These are phyloP conservation scores for Metschnikowia noctiluminum DNA, from an alignment of 805 yeast genomes.

Conservation along the genomic window DNA sequence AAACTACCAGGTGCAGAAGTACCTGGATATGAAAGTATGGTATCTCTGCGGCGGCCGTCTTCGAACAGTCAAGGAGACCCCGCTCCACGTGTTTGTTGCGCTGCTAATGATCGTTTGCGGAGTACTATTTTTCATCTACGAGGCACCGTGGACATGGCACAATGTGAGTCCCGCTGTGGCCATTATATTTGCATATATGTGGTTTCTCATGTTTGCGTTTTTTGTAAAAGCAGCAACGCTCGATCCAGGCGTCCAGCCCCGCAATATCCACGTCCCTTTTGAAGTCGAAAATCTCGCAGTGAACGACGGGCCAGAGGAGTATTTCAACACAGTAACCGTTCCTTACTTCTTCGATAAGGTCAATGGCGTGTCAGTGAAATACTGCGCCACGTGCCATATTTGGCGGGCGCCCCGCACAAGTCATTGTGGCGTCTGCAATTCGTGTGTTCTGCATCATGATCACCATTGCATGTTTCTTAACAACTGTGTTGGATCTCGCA, in stretches of 20 bases:
- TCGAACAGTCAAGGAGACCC: conserved; percentile 40
- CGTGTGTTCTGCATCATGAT: conserved; percentile 63
- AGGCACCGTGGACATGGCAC: conserved; percentile 55
- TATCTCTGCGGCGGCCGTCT: conserved; percentile 68
- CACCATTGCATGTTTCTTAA: conserved; percentile 69
- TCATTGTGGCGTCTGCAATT: conserved; percentile 70
- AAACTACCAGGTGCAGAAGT: conserved; percentile 45
- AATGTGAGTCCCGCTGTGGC: conserved; percentile 53
- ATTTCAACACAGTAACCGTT: conserved; percentile 22
- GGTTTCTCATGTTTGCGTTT: conserved; percentile 47
- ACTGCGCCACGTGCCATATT: conserved; percentile 49
- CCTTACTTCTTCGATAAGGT: conserved; percentile 20
- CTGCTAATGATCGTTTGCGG: conserved; percentile 40
- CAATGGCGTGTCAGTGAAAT: conserved; percentile 45
- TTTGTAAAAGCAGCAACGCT: conserved; percentile 52
- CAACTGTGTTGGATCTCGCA: conserved; percentile 40
- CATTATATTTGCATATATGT: conserved; percentile 55
- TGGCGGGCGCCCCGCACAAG: conserved; percentile 72
- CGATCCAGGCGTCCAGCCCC: conserved; percentile 73
- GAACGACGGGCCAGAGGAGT: conserved; percentile 48
- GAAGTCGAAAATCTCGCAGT: conserved; percentile 3
- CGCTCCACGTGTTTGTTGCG: conserved; percentile 37
- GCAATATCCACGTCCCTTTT: conserved; percentile 55
- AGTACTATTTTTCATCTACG: conserved; percentile 48
- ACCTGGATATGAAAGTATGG: conserved; percentile 30